Base-by-base conservation (phyloP, 176 grass and related monocot genomes). In the Leersia perrieri region DNA sequence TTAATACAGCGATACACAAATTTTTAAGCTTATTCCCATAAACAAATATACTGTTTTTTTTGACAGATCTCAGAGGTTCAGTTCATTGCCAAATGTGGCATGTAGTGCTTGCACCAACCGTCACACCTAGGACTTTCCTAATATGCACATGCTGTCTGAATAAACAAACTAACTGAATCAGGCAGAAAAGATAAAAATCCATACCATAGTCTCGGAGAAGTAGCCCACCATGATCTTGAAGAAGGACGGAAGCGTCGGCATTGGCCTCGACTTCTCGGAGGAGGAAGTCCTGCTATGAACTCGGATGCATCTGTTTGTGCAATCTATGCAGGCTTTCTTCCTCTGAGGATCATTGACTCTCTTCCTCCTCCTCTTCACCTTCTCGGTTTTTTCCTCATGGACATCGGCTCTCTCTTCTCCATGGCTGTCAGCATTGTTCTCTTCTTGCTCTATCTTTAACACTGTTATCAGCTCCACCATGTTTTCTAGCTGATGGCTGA, bases 151-250 rank as follows among this genome's bases (percentile, higher is more conserved):
- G 6, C 45, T 22, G 20, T 53, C 49, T n/a, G 49, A 53, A 53
- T 53, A n/a, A 53, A n/a, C 53, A 58, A 25, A 3, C 8, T 66
- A 25, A 75, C 25, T 31, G 31, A 55, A 35, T 57, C 53, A 23
- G 40, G 45, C 23, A 63, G 70, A 20, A 28, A 38, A 29, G 10
- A 8, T 31, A 14, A 23, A 35, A 77, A 11, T n/a, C 5, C 51
- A 16, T 57, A 94, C 92, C 92, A 91, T 74, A 8, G 33, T 15
- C 61, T 91, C 75, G 39, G 83, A 86, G 92, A 91, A 91, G 71
- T 84, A 75, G 28, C 92, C 83, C 40, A 87, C 40, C 92, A 94
- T 94, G 86, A 94, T 71, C 83, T 94, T 91, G 82, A 94, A 94
- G 86, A 94, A 94, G 38, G 89, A 94, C 22, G 76, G 58, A 33